phyloP scores from a whole-genome alignment of 164 flowering plant genomes.

The Cinnamomum chago region DNA sequence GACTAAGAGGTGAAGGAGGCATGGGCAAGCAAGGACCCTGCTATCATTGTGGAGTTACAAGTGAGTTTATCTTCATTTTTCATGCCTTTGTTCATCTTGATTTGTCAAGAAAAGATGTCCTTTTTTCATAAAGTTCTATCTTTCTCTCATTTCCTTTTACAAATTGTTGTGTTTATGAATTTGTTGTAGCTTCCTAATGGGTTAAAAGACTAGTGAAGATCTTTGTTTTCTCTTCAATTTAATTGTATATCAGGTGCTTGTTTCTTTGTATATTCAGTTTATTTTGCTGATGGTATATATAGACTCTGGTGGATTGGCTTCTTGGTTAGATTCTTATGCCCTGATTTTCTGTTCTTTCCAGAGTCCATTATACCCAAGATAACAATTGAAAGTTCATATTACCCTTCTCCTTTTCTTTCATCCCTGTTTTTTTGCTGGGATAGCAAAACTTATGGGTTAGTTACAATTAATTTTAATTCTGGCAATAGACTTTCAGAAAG shows the following conservation, averaged over 20 bases:
- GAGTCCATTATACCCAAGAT: background rate
- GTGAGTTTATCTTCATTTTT: slow-evolving; percentile 51
- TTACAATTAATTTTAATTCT: background rate
- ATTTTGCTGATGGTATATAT: background rate
- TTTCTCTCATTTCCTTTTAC: background rate
- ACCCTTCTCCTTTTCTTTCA: background rate
- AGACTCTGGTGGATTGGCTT: background rate
- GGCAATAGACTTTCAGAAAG: background rate
- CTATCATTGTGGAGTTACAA: slow-evolving; percentile 97
- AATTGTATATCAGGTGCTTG: background rate
- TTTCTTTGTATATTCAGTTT: no score
- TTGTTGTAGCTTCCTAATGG: background rate
- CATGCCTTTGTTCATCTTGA: background rate
- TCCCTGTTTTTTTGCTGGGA: background rate
- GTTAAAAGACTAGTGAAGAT: background rate
- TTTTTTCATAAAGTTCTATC: background rate
- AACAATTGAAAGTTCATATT: background rate
- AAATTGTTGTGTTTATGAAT: background rate
- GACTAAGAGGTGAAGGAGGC: slow-evolving; percentile 13
- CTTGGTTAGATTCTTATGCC: background rate
- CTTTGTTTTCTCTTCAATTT: no score
- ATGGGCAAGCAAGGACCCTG: slow-evolving; percentile 99
- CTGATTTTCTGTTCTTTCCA: background rate
- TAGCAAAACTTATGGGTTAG: background rate
- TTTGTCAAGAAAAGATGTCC: background rate